These are phyloP conservation scores for Pascua sp. DNA, from an alignment of 1,284 basidiomycete genomes.

Conservation along the genomic window DNA sequence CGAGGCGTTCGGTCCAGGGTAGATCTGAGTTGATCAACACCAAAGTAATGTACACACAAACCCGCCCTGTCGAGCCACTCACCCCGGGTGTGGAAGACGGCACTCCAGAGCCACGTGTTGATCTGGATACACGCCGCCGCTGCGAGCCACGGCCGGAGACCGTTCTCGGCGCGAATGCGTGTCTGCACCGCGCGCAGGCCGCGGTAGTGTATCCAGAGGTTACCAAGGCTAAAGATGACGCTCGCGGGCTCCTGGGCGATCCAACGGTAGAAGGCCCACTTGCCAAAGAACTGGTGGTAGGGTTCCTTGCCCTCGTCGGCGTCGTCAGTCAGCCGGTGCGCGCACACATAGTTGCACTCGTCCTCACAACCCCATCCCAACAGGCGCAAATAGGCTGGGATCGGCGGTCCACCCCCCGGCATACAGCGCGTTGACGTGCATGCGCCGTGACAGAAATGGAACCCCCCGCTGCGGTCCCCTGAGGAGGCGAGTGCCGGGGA, in stretches of 20 bases:
- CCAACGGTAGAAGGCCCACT: conserved; percentile 91
- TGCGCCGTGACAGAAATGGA: conserved; percentile 55
- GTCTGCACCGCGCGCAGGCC: conserved; percentile 57
- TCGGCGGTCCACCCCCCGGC: conserved; percentile 33
- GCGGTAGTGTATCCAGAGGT: conserved; percentile 68
- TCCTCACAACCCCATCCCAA: conserved; percentile 70
- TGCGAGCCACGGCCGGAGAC: conserved; percentile 68
- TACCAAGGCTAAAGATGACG: conserved; percentile 81
- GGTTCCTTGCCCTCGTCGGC: conserved; percentile 46
- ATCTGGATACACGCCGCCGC: conserved; percentile 69
- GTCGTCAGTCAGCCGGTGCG: conserved; percentile 72
- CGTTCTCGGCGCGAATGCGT: conserved; percentile 61
- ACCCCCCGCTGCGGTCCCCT: conserved; percentile 60
- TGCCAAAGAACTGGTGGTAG: conserved; percentile 84
- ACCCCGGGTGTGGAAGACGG: conserved; percentile 91
- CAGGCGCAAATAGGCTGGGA: conserved; percentile 57
- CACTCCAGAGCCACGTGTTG: conserved; percentile 91
- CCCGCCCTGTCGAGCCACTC: conserved; percentile 13
- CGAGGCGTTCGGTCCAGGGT: conserved; percentile 78
- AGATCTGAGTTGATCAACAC: conserved; percentile 28
- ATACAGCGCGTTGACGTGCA: conserved; percentile 47
- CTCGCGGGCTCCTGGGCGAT: conserved; percentile 90
- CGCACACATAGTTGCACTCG: conserved; percentile 86
- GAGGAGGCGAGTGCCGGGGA: conserved; percentile 50
- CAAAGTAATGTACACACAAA: neutral